phyloP scores from a whole-genome alignment of 2,329 filamentous ascomycete species.

The Zelopaecilomyces penicillatus region DNA sequence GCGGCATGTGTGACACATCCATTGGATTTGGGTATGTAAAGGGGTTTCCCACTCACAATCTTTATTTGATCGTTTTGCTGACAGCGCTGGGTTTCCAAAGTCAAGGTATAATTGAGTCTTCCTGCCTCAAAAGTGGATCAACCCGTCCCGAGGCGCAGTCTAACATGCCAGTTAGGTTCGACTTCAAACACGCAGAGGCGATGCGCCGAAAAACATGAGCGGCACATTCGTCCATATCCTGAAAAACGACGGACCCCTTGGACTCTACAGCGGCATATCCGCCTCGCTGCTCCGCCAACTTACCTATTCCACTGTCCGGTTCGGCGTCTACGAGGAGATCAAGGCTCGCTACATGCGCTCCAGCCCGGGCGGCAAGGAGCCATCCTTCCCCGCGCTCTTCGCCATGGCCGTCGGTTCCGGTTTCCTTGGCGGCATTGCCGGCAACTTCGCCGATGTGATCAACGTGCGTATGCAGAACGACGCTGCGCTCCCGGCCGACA shows the following conservation, averaged over 20 bases:
- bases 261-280: conserved; percentile 85
- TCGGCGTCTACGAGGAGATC: conserved; percentile 91
- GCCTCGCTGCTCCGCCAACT: conserved; percentile 88
- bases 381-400: conserved; percentile 69
- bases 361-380: conserved; percentile 31
- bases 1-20: conserved; percentile 90
- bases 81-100: conserved; percentile 2
- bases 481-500: conserved; percentile 60
- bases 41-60: not conserved
- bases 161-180: conserved; percentile 53
- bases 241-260: conserved; percentile 63
- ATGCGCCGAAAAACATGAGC: conserved; percentile 71
- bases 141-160: conserved; percentile 2
- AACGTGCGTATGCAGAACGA: conserved; percentile 99
- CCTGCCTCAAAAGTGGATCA: not conserved
- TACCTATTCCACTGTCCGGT: conserved; percentile 93
- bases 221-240: conserved; percentile 80
- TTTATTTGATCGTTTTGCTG: not conserved
- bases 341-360: conserved; percentile 57
- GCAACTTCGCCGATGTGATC: conserved; percentile 91
- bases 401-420: conserved; percentile 77
- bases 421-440: conserved; percentile 78
- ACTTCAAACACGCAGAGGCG: conserved; percentile 71
- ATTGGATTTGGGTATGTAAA: conserved; percentile 70
- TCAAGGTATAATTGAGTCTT: conserved; percentile 10